A percentile compares a stretch with the other conserved stretches of the same genome.
Conservation (phyloP, 2,329 filamentous ascomycete genomes). For the Ascomycota sp. region DNA sequence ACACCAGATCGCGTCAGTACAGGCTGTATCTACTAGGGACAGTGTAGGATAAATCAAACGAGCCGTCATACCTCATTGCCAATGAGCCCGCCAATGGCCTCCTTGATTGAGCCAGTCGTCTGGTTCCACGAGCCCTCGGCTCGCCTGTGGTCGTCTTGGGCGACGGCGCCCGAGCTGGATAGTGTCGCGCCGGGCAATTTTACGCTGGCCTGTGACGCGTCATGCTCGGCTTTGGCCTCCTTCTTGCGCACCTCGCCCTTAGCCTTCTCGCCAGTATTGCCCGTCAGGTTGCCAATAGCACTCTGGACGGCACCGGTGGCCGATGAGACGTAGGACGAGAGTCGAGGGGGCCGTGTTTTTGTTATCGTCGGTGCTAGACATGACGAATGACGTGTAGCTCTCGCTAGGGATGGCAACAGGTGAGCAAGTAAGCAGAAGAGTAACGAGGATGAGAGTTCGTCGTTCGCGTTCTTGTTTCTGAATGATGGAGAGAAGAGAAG, state of each 20-base stretch:
- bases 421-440: background rate
- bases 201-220: constrained; percentile 52
- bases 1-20: constrained; percentile 1
- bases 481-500: no score
- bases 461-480: no score
- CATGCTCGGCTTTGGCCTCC: constrained; percentile 44
- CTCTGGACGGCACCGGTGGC: constrained; percentile 55
- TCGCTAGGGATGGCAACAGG: no score
- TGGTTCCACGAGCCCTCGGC: constrained; percentile 64
- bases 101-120: constrained; percentile 71
- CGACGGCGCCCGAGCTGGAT: constrained; percentile 47
- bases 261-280: constrained; percentile 45
- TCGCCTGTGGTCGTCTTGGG: constrained; percentile 54
- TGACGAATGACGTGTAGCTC: constrained; percentile 6
- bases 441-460: background rate
- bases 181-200: constrained; percentile 56
- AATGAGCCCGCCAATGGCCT: constrained; percentile 53
- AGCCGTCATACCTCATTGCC: constrained; percentile 63
- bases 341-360: constrained; percentile 36
- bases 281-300: constrained; percentile 51
- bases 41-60: no score
- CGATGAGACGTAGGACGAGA: constrained; percentile 57
- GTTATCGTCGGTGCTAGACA: constrained; percentile 11
- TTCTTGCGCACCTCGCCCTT: constrained; percentile 45
- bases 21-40: no score